Evolutionary conservation across 208 protist genomes (phyloP), one percentile per base, ranked within the genome.

Genomic region (Leptomonas seymouri): DNA sequence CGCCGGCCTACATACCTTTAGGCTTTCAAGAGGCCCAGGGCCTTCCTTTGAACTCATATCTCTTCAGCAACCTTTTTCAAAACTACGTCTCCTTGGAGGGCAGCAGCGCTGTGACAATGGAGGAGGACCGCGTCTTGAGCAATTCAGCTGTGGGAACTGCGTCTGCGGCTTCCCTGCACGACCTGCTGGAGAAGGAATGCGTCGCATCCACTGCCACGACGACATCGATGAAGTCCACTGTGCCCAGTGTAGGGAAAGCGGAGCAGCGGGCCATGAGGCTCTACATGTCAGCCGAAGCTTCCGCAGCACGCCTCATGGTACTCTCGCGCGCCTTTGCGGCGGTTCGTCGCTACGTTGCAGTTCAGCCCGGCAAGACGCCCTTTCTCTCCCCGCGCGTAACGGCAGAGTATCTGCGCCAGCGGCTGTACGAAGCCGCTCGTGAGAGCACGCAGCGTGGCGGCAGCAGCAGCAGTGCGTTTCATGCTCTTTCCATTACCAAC

Each of bases 51-150:
- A 77, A 89, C 54, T 89, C 85, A 7, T 95, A 97, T 59, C 69
- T 97, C 28, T 94, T 89, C 65, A 91, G 86, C 73, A 76, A 76
- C 28, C 39, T 87, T 5, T 90, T 96, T 61, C 72, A 55, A 12
- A 65, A 81, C 28, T 45, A 66, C 58, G 28, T 48, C 18, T 68
- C 74, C 8, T 34, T 59, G 9, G 61, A 66, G 18, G 34, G 67
- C 34, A 68, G 57, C 62, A 51, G 71, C 50, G 44, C 50, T 8
- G 46, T 41, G 1, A 45, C 58, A 14, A 67, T 55, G 56, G 67
- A 80, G 23, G 64, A 54, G 21, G n/a, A 56, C 23, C 5, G 36
- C 21, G 57, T n/a, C 9, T 9, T n/a, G 20, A 36, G 7, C 34
- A 39, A 39, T 9, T 12, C 34, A 39, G 41, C 9, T 4, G 34